Evolutionary conservation across 139 green algal species (phyloP).

Genomic region (Zygnema circumcarinatum): DNA sequence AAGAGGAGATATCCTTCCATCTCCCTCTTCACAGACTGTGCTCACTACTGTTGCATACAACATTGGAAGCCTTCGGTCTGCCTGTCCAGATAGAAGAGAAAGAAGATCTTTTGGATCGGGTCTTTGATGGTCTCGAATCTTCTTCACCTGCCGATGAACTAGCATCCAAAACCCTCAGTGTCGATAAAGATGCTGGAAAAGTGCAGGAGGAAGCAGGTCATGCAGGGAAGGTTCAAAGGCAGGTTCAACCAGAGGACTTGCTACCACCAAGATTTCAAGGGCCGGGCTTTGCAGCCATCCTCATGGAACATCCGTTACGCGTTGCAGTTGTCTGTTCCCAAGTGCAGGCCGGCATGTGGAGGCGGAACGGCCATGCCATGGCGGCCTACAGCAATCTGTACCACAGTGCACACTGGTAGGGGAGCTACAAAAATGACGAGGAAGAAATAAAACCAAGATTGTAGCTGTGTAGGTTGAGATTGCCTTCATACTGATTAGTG

Average conservation of each 20-base stretch:
- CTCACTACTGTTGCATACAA: slow-evolving; percentile 32
- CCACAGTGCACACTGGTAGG: slow-evolving; percentile 54
- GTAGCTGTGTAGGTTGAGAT: background rate
- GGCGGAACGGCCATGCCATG: slow-evolving; percentile 50
- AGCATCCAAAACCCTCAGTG: too few species aligned
- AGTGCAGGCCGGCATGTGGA: slow-evolving; percentile 59
- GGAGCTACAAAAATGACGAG: background rate
- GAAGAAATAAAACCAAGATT: too few species aligned
- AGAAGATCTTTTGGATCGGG: too few species aligned
- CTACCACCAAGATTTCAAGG: background rate
- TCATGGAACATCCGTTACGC: slow-evolving; percentile 52
- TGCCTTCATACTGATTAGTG: background rate
- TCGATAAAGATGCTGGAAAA: background rate
- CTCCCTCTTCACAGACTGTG: slow-evolving; percentile 56
- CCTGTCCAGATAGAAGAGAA: background rate
- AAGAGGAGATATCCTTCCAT: slow-evolving; percentile 61
- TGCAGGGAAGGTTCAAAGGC: background rate
- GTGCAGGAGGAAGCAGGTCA: background rate
- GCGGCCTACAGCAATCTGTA: slow-evolving; percentile 34
- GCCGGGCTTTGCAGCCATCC: background rate
- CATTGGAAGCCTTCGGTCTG: background rate
- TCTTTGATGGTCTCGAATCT: too few species aligned
- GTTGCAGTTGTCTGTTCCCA: slow-evolving; percentile 53
- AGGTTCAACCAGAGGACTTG: background rate
- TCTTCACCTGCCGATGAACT: too few species aligned